Conservation (phyloP, 805 yeast species). For the Zygotorulaspora florentina region DNA sequence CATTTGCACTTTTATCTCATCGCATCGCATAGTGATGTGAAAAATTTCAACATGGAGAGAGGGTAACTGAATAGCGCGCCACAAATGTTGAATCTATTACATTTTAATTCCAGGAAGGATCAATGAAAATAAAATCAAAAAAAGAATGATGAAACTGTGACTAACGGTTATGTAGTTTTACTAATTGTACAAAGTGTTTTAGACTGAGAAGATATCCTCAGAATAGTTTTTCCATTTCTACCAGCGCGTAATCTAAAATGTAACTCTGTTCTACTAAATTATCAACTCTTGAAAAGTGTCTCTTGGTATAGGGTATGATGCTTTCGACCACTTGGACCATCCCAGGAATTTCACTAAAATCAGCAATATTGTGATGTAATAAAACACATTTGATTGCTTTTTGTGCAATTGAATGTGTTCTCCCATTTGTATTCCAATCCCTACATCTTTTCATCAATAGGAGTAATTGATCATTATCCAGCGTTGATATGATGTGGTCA, state of each 20-base stretch:
- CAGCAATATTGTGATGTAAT: constrained; percentile 48
- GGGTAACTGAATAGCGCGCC: constrained; percentile 6
- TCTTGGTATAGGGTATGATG: constrained; percentile 82
- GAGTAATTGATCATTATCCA: constrained; percentile 57
- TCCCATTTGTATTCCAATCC: constrained; percentile 92
- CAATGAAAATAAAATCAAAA: neutral
- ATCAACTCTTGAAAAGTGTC: constrained; percentile 76
- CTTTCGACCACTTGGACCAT: constrained; percentile 64
- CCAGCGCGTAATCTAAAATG: constrained; percentile 76
- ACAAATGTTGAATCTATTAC: too few relatives aligned
- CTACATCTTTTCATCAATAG: constrained; percentile 69
- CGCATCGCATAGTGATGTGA: constrained; percentile 14
- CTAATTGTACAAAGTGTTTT: neutral
- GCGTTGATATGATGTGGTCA: constrained; percentile 55
- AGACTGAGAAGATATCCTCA: constrained; percentile 5
- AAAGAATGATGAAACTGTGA: neutral
- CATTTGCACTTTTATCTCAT: constrained; percentile 9
- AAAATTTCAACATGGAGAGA: constrained; percentile 6
- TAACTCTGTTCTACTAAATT: constrained; percentile 81
- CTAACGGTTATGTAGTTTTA: neutral
- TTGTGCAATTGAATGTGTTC: constrained; percentile 77
- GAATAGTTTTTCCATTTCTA: constrained; percentile 58
- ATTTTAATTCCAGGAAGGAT: neutral
- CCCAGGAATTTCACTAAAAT: constrained; percentile 61
- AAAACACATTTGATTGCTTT: constrained; percentile 65